Evolutionary conservation across 2,329 filamentous ascomycete species (phyloP).

Genomic region (Colletotrichum chlorophyti): DNA sequence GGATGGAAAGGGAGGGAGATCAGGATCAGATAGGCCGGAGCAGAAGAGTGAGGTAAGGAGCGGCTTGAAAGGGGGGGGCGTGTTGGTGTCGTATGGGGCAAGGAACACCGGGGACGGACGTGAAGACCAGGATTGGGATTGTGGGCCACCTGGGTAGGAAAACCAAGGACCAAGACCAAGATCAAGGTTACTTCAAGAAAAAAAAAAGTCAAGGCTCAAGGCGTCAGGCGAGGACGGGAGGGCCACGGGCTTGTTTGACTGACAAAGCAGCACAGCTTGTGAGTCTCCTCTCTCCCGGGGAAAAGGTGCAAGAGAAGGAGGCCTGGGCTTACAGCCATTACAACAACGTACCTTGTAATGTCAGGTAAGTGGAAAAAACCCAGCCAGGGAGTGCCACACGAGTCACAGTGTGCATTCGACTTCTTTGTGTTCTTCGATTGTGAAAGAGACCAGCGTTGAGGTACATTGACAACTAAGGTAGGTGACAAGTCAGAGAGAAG

Average conservation of each 20-base stretch:
- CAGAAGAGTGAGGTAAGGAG: slow-evolving; percentile 23
- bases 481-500: no score
- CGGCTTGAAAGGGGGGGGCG: background rate
- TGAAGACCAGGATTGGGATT: background rate
- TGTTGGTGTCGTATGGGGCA: background rate
- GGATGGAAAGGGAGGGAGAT: background rate
- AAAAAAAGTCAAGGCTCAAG: slow-evolving; percentile 12
- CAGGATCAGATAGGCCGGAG: slow-evolving; percentile 17
- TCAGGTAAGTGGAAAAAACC: no score
- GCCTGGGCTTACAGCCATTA: slow-evolving; percentile 24
- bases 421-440: slow-evolving; percentile 19
- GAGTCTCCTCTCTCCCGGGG: no score
- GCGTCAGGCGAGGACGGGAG: background rate
- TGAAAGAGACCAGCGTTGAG: no score
- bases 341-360: no score
- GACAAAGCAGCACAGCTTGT: background rate
- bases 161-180: background rate
- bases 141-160: no score
- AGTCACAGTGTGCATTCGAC: slow-evolving; percentile 11
- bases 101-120: background rate
- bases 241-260: no score
- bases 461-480: no score
- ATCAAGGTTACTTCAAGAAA: background rate
- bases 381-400: slow-evolving; percentile 24
- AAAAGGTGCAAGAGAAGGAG: slow-evolving; percentile 9